These are phyloP conservation scores for Aspergillus viridinutans DNA, from an alignment of 2,329 filamentous ascomycete species.

Conservation along the genomic window DNA sequence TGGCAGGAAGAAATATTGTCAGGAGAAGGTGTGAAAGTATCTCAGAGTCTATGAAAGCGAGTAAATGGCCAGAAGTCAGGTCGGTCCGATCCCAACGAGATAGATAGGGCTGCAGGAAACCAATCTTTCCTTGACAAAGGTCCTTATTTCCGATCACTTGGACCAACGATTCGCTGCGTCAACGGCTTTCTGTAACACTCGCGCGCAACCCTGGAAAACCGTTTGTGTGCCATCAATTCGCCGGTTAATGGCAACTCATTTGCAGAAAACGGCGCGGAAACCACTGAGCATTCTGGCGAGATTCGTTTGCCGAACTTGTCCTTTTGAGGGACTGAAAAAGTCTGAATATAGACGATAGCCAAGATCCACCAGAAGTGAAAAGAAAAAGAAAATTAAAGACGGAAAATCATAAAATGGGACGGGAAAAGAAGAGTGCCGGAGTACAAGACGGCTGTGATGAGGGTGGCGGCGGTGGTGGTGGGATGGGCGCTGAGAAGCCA, in stretches of 20 bases:
- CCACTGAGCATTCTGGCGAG: slow-evolving; percentile 16
- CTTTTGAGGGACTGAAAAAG: not conserved
- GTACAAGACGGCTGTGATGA: not conserved
- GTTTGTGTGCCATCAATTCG: slow-evolving; percentile 19
- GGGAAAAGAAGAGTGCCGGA: not conserved
- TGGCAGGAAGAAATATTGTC: not conserved
- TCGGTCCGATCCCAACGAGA: not conserved
- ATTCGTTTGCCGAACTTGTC: not conserved
- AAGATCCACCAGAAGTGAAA: slow-evolving; percentile 6
- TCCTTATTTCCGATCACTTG: slow-evolving; percentile 1
- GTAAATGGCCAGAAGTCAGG: not conserved
- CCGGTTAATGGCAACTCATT: slow-evolving; percentile 19
- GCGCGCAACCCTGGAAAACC: slow-evolving; percentile 12
- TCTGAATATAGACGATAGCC: not conserved
- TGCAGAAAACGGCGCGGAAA: slow-evolving; percentile 13
- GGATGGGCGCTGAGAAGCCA: not conserved
- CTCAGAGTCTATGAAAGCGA: not conserved
- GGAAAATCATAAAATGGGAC: not conserved
- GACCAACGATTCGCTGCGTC: slow-evolving; percentile 7
- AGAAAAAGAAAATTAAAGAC: slow-evolving; percentile 4
- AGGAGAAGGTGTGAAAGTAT: not conserved
- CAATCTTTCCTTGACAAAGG: not conserved
- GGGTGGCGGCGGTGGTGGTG: not conserved
- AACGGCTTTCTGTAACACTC: slow-evolving; percentile 11
- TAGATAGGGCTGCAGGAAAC: slow-evolving; percentile 3